Conservation (phyloP, 805 yeast species). For the Pichia occidentalis region DNA sequence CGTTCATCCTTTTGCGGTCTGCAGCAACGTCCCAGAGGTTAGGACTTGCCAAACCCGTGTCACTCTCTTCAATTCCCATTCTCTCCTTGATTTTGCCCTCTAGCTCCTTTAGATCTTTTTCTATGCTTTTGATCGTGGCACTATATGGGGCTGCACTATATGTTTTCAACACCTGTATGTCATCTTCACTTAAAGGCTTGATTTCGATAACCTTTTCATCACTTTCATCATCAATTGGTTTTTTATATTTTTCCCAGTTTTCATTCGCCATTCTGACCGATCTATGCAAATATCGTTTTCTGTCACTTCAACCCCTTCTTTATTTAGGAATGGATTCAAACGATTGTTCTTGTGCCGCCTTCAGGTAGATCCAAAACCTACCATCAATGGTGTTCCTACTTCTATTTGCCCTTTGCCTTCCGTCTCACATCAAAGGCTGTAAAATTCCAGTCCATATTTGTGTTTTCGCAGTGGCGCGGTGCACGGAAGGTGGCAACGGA, state of each 20-base stretch:
- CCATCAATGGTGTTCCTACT: too few relatives aligned
- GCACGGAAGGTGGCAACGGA: too few relatives aligned
- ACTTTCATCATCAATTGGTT: conserved; percentile 65
- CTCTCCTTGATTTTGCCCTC: conserved; percentile 89
- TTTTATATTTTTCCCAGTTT: conserved; percentile 96
- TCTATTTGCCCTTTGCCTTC: too few relatives aligned
- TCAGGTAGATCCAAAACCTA: too few relatives aligned
- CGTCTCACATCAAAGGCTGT: too few relatives aligned
- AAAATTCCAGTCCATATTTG: too few relatives aligned
- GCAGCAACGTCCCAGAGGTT: conserved; percentile 97
- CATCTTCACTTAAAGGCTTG: conserved; percentile 89
- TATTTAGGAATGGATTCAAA: conserved; percentile 37
- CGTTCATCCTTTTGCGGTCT: conserved; percentile 86
- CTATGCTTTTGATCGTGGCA: conserved; percentile 68
- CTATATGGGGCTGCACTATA: conserved; percentile 98
- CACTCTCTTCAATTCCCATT: conserved; percentile 90
- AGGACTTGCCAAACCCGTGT: conserved; percentile 96
- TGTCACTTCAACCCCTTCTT: conserved; percentile 50
- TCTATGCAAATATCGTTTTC: conserved; percentile 44
- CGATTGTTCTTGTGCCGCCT: too few relatives aligned
- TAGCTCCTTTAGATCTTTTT: conserved; percentile 76
- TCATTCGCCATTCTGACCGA: conserved; percentile 75
- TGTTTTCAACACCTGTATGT: conserved; percentile 93
- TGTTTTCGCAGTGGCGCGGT: too few relatives aligned
- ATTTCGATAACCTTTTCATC: conserved; percentile 62